Evolutionary conservation across 257 asterid genomes (phyloP).

Genomic region (Solanum pennellii): DNA sequence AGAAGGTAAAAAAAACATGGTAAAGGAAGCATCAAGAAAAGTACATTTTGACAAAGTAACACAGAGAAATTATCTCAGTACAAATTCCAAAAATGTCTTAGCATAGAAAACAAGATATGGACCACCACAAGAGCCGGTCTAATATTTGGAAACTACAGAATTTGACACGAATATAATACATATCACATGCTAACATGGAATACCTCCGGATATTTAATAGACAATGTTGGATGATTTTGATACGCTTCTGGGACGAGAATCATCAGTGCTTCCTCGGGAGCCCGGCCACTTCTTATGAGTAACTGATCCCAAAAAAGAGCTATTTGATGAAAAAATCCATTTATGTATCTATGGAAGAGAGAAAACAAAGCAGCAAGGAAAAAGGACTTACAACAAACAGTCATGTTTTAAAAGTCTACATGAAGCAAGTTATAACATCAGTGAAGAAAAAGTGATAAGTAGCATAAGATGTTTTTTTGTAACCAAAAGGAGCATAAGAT

Average conservation of each 20-base stretch:
- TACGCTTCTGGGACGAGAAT: constrained; percentile 98
- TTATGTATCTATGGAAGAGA: neutral
- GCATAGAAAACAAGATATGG: neutral
- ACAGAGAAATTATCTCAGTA: neutral
- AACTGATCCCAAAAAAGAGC: constrained; percentile 32
- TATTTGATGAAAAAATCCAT: neutral
- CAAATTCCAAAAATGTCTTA: neutral
- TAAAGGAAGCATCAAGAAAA: neutral
- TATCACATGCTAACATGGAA: neutral
- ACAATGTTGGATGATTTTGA: constrained; percentile 87
- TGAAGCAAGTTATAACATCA: neutral
- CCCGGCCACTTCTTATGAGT: constrained; percentile 91
- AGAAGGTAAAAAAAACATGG: neutral
- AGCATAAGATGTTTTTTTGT: neutral
- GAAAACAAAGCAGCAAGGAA: neutral
- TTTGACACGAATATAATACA: neutral
- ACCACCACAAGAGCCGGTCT: neutral
- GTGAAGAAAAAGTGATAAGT: neutral
- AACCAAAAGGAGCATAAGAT: neutral
- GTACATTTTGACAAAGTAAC: neutral
- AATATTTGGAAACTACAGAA: neutral
- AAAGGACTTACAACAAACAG: neutral
- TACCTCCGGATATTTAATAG: constrained; percentile 96
- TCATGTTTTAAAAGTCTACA: neutral
- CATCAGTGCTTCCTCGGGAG: constrained; percentile 96